These are phyloP conservation scores for Saccharomyces hybrid DNA, from an alignment of 1,139 yeast genomes.

Conservation along the genomic window DNA sequence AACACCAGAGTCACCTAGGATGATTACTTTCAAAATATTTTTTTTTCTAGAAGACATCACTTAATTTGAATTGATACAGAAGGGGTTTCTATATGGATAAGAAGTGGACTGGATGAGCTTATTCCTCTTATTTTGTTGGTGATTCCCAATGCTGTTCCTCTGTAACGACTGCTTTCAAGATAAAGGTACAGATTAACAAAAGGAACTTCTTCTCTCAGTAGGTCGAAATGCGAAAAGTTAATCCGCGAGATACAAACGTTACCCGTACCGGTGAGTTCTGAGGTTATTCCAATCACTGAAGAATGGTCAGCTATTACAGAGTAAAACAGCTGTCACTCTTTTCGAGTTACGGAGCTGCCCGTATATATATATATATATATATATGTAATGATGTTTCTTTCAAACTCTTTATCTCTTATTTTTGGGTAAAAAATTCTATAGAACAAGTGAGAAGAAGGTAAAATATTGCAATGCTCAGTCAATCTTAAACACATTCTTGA, in stretches of 20 bases:
- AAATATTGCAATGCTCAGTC: background rate
- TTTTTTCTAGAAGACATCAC: slow-evolving; percentile 77
- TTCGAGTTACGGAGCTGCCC: background rate
- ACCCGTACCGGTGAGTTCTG: background rate
- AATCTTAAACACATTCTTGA: background rate
- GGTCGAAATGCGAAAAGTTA: background rate
- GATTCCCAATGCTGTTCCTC: background rate
- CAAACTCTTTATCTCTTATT: background rate
- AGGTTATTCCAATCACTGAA: background rate
- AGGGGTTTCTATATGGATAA: background rate
- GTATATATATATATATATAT: too few relatives aligned
- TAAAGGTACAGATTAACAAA: background rate
- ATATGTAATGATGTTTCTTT: background rate
- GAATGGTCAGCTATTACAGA: background rate
- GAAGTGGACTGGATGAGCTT: background rate
- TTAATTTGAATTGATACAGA: background rate
- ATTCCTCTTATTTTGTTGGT: background rate
- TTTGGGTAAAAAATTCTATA: background rate
- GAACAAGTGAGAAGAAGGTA: background rate
- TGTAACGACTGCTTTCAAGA: background rate
- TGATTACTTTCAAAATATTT: slow-evolving; percentile 85
- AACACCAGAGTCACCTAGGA: slow-evolving; percentile 94
- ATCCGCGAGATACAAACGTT: background rate
- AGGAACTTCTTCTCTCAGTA: background rate
- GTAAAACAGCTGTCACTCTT: background rate